Base-by-base conservation (phyloP, 805 yeast species). In the Metschnikowia santaceciliae region DNA sequence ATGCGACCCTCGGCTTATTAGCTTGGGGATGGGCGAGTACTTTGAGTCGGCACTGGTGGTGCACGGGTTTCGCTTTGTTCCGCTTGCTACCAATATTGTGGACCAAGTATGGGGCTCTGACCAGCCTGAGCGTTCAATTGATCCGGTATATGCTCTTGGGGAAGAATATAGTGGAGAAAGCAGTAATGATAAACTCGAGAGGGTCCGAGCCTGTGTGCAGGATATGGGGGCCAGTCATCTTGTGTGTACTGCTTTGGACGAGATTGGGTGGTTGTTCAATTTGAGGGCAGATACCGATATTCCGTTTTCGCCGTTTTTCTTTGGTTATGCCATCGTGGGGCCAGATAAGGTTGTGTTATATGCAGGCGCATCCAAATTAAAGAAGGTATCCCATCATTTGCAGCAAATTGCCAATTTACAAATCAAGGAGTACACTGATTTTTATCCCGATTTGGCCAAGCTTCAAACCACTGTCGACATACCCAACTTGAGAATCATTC, bases 201-300 rank as follows among this genome's bases (percentile, higher is more conserved):
- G 65, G 22, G 61, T 72, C 7, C 60, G 75, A 43, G 52, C 62
- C 0, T 56, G 62, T 10, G 66, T 82, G 61, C 46, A 51, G 3
- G 61, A 48, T 50, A 66, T 51, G 22, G 44, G 53, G 6, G 61
- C 59, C 2, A 53, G 64, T 4, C 66, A 61, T 41, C 73, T 88
- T 42, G 71, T 90, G 13, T 73, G 88, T 3, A 75, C 83, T n/a
- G 83, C 90, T 1, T 69, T 91, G 47, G 97, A 92, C 70, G 96
- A 91, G 58, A 81, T 90, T 54, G 94, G 96, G 6, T 91, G 97
- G 97, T 69, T 90, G 40, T 78, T 90, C 63, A 92, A 92, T 63
- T 70, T 92, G 50, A 81, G 99, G 56, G 88, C 91, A 4, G 79
- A 68, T 43, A 53, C 77, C 20, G 98, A 92, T 65, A 84, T 92